Base-by-base conservation (phyloP, 176 grass and related monocot genomes). In the Oryza officinalis region DNA sequence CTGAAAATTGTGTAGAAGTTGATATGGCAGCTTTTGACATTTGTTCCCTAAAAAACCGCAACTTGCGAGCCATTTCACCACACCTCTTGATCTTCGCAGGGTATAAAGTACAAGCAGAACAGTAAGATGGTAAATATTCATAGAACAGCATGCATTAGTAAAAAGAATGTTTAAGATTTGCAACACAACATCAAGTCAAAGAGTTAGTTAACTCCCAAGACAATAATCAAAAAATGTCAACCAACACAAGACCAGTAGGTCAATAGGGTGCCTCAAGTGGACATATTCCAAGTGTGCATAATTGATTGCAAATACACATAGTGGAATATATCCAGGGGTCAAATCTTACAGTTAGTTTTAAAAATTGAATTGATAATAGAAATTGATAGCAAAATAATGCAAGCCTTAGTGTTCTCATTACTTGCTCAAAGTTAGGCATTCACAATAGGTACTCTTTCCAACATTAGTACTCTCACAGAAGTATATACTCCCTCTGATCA, bases 21-120 rank as follows among this genome's bases (percentile, higher is more conserved):
- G 75, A 77, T 77, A 97, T 87, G 40, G 71, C 70, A 67, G 92
- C 90, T 86, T 89, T 97, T 30, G 80, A 77, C 92, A 97, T 94
- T 85, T 97, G 90, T 71, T 94, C 92, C 73, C 76, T 92, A 40
- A 97, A 92, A 86, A 89, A 94, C 22, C 86, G 88, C 63, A 94
- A 74, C 63, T 91, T 97, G 69, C 94, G 90, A 50, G 88, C 77
- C 94, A 97, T 97, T 87, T 97, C 94, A 27, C 92, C 89, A 31
- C 94, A 97, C 71, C 88, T 89, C 88, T 97, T 97, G 90, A 97
- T 92, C 94, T 97, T 64, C 10, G 45, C 60, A 82, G 38, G 11
- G 44, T 79, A 60, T 73, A 79, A 20, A 67, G 26, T 13, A 38
- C 6, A 40, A 40, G 13, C 41, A 13, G 30, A 66, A 27, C 6